These are phyloP conservation scores for Colletotrichum tropicale DNA, from an alignment of 2,329 filamentous ascomycete genomes.

Conservation along the genomic window DNA sequence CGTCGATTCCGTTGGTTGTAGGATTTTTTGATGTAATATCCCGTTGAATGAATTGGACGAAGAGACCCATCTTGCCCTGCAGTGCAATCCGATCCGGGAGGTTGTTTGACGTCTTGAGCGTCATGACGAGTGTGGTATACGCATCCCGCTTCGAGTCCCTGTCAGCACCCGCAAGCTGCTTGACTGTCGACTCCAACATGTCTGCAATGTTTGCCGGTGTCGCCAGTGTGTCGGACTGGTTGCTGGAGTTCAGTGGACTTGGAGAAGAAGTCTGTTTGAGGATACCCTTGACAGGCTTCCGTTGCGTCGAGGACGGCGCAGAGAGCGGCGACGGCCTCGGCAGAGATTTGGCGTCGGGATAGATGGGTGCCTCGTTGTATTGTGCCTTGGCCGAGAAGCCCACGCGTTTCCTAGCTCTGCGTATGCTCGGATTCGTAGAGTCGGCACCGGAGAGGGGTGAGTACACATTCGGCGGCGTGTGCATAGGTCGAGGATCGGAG, in stretches of 20 bases:
- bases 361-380: constrained; percentile 58
- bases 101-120: constrained; percentile 81
- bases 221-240: constrained; percentile 38
- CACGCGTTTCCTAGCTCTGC: constrained; percentile 56
- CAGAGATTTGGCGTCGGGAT: constrained; percentile 39
- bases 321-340: constrained; percentile 45
- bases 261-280: constrained; percentile 71
- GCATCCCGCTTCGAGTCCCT: constrained; percentile 79
- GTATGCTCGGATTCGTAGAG: constrained; percentile 46
- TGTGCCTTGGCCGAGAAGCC: constrained; percentile 63
- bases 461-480: constrained; percentile 58
- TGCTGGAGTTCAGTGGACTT: constrained; percentile 46
- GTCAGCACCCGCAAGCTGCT: constrained; percentile 79
- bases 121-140: constrained; percentile 79
- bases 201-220: constrained; percentile 65
- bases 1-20: constrained; percentile 60
- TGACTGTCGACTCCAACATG: constrained; percentile 85
- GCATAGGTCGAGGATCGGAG: constrained; percentile 44
- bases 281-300: constrained; percentile 68
- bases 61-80: constrained; percentile 74
- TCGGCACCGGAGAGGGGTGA: constrained; percentile 47
- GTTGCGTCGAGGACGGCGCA: constrained; percentile 39
- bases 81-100: constrained; percentile 77
- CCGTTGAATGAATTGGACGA: constrained; percentile 83
- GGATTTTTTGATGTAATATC: constrained; percentile 72